A percentile compares a stretch with the other conserved stretches of the same genome.
Conservation (phyloP, 257 asterid species). For the Mentha longifolia region DNA sequence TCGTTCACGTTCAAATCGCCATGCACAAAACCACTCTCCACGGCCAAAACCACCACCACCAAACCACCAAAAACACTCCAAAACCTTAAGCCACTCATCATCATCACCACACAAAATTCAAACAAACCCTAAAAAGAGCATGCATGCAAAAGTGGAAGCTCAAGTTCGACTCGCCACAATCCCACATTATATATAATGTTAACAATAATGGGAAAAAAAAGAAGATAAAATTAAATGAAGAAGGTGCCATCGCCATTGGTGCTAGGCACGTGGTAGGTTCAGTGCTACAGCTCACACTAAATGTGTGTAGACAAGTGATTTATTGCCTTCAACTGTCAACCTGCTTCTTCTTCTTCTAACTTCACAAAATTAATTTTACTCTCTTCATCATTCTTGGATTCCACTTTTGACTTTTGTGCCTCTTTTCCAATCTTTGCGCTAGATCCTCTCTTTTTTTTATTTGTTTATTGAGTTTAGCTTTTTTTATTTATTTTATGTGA, state of each 20-base stretch:
- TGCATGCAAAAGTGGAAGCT: conserved; percentile 23
- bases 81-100: conserved; percentile 33
- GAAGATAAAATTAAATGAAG: background rate
- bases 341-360: conserved; percentile 8
- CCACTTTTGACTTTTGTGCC: too few relatives aligned
- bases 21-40: conserved; percentile 5
- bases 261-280: conserved; percentile 28
- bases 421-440: too few relatives aligned
- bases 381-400: conserved; percentile 14
- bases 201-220: too few relatives aligned
- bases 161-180: background rate
- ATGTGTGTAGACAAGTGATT: conserved; percentile 16
- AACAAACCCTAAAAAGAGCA: background rate
- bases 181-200: conserved; percentile 25
- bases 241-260: background rate
- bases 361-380: background rate
- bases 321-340: conserved; percentile 33
- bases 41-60: conserved; percentile 22
- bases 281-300: conserved; percentile 20
- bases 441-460: too few relatives aligned
- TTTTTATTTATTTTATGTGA: too few relatives aligned
- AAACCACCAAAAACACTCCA: background rate
- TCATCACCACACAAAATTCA: background rate
- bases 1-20: conserved; percentile 11
- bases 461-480: too few relatives aligned